Evolutionary conservation across 768 basidiomycete genomes (phyloP).

Genomic region (Pholiota microspora): DNA sequence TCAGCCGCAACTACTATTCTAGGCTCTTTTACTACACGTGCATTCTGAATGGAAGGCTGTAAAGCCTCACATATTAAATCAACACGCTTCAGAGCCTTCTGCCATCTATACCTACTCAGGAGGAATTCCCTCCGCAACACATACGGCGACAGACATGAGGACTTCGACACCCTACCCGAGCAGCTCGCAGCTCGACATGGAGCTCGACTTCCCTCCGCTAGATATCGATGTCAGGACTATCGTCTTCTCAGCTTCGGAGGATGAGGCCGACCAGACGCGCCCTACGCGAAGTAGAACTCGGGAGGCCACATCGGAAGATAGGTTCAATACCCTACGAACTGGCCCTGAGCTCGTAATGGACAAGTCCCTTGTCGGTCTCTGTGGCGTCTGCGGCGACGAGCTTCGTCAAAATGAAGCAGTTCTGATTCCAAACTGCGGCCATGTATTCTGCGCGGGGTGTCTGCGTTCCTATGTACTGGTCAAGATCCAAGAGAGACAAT

Average conservation of each 20-base stretch:
- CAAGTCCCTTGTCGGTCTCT: background rate
- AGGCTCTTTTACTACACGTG: background rate
- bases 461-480: constrained; percentile 13
- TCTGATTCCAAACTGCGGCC: constrained; percentile 15
- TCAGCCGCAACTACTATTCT: background rate
- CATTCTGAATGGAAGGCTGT: background rate
- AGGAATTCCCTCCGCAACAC: background rate
- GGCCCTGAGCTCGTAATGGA: background rate
- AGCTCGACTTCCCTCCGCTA: background rate
- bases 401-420: background rate
- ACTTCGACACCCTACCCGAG: background rate
- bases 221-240: background rate
- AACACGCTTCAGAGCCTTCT: background rate
- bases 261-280: background rate
- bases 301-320: constrained; percentile 1
- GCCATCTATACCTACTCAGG: background rate
- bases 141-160: background rate
- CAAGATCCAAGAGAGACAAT: constrained; percentile 15
- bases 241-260: background rate
- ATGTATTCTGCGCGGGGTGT: constrained; percentile 19
- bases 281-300: background rate
- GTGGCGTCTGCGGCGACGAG: constrained; percentile 20
- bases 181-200: background rate
- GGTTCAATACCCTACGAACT: constrained; percentile 1
- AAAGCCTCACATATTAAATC: background rate